Base-by-base conservation (phyloP, 2,329 filamentous ascomycete species). In the Diaporthe vaccinii region DNA sequence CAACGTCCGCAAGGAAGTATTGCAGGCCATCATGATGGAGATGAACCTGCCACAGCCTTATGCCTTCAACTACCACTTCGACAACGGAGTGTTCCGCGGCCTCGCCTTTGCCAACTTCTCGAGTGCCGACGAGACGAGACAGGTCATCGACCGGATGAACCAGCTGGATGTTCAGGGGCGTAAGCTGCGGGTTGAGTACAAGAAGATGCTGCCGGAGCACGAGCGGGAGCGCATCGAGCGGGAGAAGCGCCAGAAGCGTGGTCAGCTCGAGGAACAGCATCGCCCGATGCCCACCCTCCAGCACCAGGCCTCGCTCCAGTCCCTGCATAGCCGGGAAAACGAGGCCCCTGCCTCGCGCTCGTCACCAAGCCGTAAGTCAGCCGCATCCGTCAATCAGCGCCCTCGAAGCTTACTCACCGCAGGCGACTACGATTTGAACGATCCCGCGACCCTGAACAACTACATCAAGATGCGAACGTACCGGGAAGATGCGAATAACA, bases 11-110 rank as follows among this genome's bases (percentile, higher is more conserved):
- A 98, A 98, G 86, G 97, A 99, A 85, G 95, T 96, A 80, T 89
- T 99, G 53, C 95, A 98, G 46, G 92, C 93, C 77, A 90, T 98
- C 79, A 99, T 99, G 97, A 94, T 96, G 12, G 95, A 98, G 28
- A 91, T 98, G 89, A 94, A 95, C 79, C 90, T 99, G 53, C 97
- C 97, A 1, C 91, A 98, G 79, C 97, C 97, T 0, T 99, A 99
- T 82, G 97, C 97, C 17, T 99, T 99, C 89, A 99, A 99, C 88
- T 98, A 99, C 82, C 97, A 99, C 84, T 99, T 99, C 82, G 97
- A 99, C 83, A 97, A 98, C 80, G 97, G 97, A 39, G 96, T 99
- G 39, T 99, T 99, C 87, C 90, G 97, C 75, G 97, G 97, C 9
- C 88, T 99, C 70, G 97, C 97, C 2, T 99, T 99, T 86, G 97